These are phyloP conservation scores for Triticum urartu DNA, from an alignment of 176 grass and related monocot species.

Conservation along the genomic window DNA sequence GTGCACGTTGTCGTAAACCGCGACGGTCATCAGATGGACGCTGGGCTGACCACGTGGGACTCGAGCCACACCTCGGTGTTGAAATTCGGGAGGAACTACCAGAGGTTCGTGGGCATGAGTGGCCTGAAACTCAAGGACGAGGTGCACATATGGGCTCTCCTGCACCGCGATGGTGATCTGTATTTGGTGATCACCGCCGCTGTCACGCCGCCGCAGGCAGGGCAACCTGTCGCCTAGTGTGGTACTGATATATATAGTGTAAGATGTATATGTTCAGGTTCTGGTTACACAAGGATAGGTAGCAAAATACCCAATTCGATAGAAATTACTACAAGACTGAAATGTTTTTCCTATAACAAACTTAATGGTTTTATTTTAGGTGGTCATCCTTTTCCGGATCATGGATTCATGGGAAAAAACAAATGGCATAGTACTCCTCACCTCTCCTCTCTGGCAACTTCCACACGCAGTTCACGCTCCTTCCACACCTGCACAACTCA, in stretches of 20 bases:
- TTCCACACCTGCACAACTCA: no score
- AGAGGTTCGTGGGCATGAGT: not conserved
- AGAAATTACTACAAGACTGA: no score
- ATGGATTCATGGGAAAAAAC: no score
- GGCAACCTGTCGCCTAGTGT: no score
- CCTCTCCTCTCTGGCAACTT: no score
- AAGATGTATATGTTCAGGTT: not conserved
- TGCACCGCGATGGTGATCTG: not conserved
- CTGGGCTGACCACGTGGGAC: not conserved
- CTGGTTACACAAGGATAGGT: no score
- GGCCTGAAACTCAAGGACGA: not conserved
- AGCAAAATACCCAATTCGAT: no score
- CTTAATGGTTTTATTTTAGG: no score
- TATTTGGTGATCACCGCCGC: not conserved
- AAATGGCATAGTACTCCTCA: no score
- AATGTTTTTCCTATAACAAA: no score
- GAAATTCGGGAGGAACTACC: not conserved
- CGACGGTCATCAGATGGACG: not conserved
- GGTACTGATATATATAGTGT: not conserved
- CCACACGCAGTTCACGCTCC: no score
- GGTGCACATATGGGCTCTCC: not conserved
- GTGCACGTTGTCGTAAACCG: not conserved
- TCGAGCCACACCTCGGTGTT: not conserved
- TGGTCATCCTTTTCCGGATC: no score
- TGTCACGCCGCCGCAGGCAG: not conserved